Base-by-base conservation (phyloP, 140 eudicot genomes). In the Oenanthe javanica region DNA sequence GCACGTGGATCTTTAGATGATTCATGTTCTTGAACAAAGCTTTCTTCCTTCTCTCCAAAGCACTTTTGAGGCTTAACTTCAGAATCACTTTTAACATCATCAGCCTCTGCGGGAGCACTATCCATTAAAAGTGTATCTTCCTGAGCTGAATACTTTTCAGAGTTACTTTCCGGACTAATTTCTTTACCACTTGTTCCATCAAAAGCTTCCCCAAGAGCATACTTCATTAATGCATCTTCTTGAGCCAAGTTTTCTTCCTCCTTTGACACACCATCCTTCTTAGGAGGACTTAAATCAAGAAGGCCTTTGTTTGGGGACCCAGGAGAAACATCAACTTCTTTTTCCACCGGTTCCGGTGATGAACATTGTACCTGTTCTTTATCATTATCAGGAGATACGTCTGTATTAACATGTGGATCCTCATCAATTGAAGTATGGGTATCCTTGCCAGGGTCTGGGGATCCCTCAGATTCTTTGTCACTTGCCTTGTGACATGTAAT, bases 231-330 rank as follows among this genome's bases (percentile, higher is more conserved):
- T 19, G 73, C 72, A 59, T 78, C 89, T 45, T 81, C 86, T 74
- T 81, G 81, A 27, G 83, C 51, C 76, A 50, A 79, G 38, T 43
- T 75, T 77, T 84, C 79, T 76, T 85, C 87, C 87, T 88, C 85
- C 79, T 86, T 87, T 25, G 43, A 23, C 78, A 11, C 2, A 2
- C 54, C 72, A 74, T 5, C 82, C 36, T 82, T 88, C 64, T 85
- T 86, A 9, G 84, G 76, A 36, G 40, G 2, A 73, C 86, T 89
- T 78, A 82, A 92, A 50, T 88, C 93, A 63, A 89, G 87, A 79
- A 83, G 83, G 31, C 86, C 86, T 64, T 76, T 83, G 47, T 90
- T 89, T 82, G 87, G 87, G 45, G 88, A 77, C 45, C 88, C 91
- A 45, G 91, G 78, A 81, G 96, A 76, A 57, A 75, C 87, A 69